phyloP scores from a whole-genome alignment of 306 rosid genomes.

The Fragaria vesca region DNA sequence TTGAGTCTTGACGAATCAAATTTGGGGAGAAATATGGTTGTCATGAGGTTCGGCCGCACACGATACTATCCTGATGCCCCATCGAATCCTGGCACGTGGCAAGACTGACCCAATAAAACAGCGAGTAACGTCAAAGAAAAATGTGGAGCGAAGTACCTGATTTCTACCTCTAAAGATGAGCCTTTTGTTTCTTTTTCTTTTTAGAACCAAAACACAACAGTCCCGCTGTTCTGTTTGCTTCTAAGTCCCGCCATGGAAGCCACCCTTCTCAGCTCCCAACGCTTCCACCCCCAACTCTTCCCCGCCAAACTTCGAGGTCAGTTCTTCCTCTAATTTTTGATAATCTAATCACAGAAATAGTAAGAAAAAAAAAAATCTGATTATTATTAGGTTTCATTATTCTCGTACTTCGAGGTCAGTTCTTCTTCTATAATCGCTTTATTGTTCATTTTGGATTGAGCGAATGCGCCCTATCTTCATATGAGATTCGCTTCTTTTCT shows the following conservation, averaged over 20 bases:
- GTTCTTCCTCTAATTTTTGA: constrained; percentile 17
- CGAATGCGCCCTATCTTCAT: not conserved
- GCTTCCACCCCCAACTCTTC: constrained; percentile 34
- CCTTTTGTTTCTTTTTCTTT: not conserved
- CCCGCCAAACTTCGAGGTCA: constrained; percentile 44
- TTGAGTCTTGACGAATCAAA: no score
- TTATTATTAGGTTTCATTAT: not conserved
- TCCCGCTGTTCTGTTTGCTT: not conserved
- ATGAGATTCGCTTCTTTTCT: not conserved
- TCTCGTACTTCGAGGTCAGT: no score
- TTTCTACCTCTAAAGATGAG: constrained; percentile 7
- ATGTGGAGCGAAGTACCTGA: not conserved
- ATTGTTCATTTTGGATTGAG: not conserved
- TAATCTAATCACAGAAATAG: not conserved
- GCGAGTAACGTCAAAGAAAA: no score
- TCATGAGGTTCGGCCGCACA: no score
- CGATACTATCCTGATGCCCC: no score
- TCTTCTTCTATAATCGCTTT: not conserved
- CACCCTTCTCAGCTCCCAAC: constrained; percentile 42
- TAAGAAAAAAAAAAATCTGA: not conserved
- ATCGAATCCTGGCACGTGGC: no score
- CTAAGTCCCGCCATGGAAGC: constrained; percentile 68
- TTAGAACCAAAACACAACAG: not conserved
- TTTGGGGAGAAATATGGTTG: no score
- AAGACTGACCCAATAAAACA: no score